These are phyloP conservation scores for Diutina catenulata DNA, from an alignment of 1,139 yeast genomes.

Conservation along the genomic window DNA sequence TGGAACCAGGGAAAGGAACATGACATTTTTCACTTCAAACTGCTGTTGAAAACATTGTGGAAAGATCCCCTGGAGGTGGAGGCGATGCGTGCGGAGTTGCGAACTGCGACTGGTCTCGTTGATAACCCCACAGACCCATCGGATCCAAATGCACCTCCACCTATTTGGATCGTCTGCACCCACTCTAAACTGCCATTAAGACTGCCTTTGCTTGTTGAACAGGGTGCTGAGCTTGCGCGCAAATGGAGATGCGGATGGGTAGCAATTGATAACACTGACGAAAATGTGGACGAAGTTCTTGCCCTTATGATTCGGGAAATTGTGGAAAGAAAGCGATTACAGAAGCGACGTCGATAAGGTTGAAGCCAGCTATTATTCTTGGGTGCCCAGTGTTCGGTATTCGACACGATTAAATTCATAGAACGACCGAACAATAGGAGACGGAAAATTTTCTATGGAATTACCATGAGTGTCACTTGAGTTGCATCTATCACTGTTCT, in stretches of 20 bases:
- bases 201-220: conserved; percentile 43
- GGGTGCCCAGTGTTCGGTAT: too few species aligned
- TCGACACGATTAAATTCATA: too few species aligned
- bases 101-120: conserved; percentile 11
- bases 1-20: conserved; percentile 57
- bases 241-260: conserved; percentile 58
- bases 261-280: conserved; percentile 37
- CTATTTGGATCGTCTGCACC: conserved; percentile 56
- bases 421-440: too few species aligned
- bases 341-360: too few species aligned
- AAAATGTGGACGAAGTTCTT: conserved; percentile 43
- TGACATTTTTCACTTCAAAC: conserved; percentile 49
- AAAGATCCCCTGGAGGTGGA: neutral
- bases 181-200: conserved; percentile 42
- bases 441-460: too few species aligned
- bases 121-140: conserved; percentile 29
- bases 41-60: conserved; percentile 38
- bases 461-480: too few species aligned
- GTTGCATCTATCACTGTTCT: too few species aligned
- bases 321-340: conserved; percentile 24
- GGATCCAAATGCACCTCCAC: conserved; percentile 47
- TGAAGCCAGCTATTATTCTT: too few species aligned
- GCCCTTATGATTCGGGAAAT: conserved; percentile 49
- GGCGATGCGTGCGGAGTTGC: conserved; percentile 8
- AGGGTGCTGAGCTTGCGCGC: conserved; percentile 44